A percentile compares a stretch with the other conserved stretches of the same genome.
phyloP scores from a whole-genome alignment of 345 rosid genomes.

The Populus ilicifolia region DNA sequence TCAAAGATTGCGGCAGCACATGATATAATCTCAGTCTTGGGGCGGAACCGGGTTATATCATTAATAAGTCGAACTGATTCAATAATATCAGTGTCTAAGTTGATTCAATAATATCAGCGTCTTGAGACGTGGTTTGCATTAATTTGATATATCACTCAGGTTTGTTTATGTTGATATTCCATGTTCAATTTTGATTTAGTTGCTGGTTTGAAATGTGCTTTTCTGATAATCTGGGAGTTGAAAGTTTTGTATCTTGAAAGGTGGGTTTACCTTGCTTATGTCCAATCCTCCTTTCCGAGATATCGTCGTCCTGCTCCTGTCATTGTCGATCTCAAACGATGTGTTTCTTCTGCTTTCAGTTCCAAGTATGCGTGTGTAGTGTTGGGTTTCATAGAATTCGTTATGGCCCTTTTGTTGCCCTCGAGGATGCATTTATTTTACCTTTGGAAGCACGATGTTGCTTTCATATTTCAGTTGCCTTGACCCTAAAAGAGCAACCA shows the following conservation, averaged over 20 bases:
- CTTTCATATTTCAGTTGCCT: not conserved
- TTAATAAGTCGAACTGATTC: slow-evolving; percentile 8
- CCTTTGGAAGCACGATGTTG: not conserved
- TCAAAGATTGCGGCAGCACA: not conserved
- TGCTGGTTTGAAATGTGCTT: not conserved
- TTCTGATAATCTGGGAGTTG: not conserved
- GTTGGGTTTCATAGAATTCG: not conserved
- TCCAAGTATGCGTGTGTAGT: too few species aligned
- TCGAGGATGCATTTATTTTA: not conserved
- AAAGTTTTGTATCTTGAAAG: not conserved
- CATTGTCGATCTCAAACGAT: too few species aligned
- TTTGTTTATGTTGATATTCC: not conserved
- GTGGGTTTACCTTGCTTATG: too few species aligned
- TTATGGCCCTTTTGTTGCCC: not conserved
- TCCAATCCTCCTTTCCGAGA: not conserved
- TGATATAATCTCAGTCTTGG: not conserved
- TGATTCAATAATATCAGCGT: not conserved
- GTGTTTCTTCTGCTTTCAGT: too few species aligned
- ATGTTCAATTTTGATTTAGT: too few species aligned
- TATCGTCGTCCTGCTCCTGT: too few species aligned
- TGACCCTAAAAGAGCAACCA: not conserved
- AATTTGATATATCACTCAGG: not conserved
- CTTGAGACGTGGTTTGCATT: not conserved
- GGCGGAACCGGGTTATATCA: not conserved
- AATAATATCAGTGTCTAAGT: not conserved